These are phyloP conservation scores for Sporothrix dimorphospora DNA, from an alignment of 2,329 filamentous ascomycete genomes.

Conservation along the genomic window DNA sequence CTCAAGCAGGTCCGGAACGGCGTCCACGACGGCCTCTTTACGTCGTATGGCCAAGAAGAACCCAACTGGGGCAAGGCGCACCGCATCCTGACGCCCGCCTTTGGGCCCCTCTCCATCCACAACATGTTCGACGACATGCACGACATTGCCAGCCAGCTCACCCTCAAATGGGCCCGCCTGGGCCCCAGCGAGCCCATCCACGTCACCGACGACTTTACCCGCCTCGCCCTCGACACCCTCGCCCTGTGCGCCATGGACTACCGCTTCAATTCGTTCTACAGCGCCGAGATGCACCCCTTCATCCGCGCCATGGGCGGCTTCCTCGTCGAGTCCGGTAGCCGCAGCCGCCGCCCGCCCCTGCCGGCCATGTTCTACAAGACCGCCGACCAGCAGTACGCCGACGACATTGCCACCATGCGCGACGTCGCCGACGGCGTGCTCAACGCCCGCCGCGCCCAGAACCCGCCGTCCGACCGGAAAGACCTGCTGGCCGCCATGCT, in stretches of 20 bases:
- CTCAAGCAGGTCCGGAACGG: conserved; percentile 15
- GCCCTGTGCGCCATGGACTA: conserved; percentile 62
- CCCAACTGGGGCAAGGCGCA: conserved; percentile 71
- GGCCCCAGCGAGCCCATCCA: conserved; percentile 60
- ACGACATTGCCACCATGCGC: conserved; percentile 28
- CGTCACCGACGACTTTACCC: conserved; percentile 65
- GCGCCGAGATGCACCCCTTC: conserved; percentile 69
- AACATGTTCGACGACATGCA: conserved; percentile 70
- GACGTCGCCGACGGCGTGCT: conserved; percentile 28
- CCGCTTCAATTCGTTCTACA: conserved; percentile 66
- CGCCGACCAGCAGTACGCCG: conserved; percentile 26
- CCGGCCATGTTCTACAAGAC: conserved; percentile 20
- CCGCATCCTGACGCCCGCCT: conserved; percentile 68
- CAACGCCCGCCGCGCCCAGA: conserved; percentile 24
- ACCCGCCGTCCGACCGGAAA: conserved; percentile 53
- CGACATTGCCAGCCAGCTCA: conserved; percentile 67
- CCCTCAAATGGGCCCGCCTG: conserved; percentile 69
- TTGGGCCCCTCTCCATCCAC: conserved; percentile 69
- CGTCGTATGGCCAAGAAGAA: conserved; percentile 44
- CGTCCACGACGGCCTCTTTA: conserved; percentile 31
- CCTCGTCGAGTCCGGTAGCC: conserved; percentile 44
- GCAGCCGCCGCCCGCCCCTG: conserved; percentile 23
- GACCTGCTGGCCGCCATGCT: conserved; percentile 74
- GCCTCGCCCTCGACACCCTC: conserved; percentile 64
- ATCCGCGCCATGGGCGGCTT: conserved; percentile 62